A percentile compares a stretch with the other conserved stretches of the same genome.
These are phyloP conservation scores for Penicillium brasilianum DNA, from an alignment of 2,329 filamentous ascomycete species.

Conservation along the genomic window DNA sequence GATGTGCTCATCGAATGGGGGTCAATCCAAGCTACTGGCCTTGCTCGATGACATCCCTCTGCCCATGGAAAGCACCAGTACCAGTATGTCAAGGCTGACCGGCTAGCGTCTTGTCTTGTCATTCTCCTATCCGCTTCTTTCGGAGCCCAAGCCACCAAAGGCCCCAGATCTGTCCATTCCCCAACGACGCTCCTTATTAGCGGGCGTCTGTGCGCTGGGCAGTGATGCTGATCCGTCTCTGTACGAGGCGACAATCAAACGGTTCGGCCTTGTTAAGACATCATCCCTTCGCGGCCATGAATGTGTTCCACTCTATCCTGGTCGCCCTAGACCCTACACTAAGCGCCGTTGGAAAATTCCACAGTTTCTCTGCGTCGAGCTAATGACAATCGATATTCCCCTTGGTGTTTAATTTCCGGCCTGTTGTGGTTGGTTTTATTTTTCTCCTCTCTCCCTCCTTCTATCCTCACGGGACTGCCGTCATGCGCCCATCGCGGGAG, in stretches of 20 bases:
- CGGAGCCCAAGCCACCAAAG: constrained; percentile 16
- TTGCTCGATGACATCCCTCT: neutral
- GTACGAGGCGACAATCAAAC: constrained; percentile 21
- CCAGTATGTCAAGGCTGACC: neutral
- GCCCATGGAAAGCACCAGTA: neutral
- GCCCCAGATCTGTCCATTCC: constrained; percentile 28
- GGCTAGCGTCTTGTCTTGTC: neutral
- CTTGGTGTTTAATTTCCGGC: constrained; percentile 7
- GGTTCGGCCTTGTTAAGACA: constrained; percentile 28
- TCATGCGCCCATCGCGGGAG: constrained; percentile 8
- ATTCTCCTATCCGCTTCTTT: neutral
- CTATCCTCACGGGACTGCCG: neutral
- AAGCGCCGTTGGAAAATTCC: constrained; percentile 30
- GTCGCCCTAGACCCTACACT: constrained; percentile 18
- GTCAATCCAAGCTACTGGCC: neutral
- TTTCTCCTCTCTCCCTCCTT: neutral
- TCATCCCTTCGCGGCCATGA: constrained; percentile 24
- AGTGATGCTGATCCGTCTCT: constrained; percentile 26
- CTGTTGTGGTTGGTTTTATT: constrained; percentile 7
- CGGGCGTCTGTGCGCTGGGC: constrained; percentile 29
- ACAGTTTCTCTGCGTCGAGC: constrained; percentile 9
- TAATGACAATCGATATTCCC: constrained; percentile 8
- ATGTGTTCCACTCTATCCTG: constrained; percentile 14
- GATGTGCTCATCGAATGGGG: neutral
- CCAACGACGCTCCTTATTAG: constrained; percentile 20